Conservation (phyloP, 208 protist species). For the Porcisia deanei region DNA sequence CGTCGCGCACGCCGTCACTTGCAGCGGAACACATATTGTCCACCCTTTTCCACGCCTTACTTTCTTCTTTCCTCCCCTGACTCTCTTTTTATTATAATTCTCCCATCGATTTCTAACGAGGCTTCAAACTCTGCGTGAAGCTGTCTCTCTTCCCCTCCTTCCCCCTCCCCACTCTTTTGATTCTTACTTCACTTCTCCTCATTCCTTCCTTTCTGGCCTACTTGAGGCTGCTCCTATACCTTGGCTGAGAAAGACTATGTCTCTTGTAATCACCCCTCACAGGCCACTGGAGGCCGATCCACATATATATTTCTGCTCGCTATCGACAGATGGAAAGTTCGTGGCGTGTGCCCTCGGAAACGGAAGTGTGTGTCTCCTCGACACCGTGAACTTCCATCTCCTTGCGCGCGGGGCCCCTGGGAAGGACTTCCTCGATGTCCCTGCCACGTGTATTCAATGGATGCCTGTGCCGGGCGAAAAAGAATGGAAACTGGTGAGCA, state of each 20-base stretch:
- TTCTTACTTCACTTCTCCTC: neutral
- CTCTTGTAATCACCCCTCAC: constrained; percentile 6
- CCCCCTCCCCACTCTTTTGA: neutral
- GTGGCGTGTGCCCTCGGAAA: constrained; percentile 60
- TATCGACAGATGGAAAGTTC: constrained; percentile 58
- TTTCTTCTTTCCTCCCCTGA: neutral
- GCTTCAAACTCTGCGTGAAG: neutral
- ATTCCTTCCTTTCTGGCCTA: no score
- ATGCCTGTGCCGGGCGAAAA: constrained; percentile 14
- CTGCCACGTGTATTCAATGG: constrained; percentile 71
- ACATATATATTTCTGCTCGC: constrained; percentile 37
- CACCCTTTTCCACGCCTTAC: no score
- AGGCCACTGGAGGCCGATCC: constrained; percentile 31
- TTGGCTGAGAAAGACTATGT: constrained; percentile 1
- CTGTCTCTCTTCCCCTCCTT: neutral
- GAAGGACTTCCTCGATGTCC: constrained; percentile 43
- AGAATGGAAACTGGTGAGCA: constrained; percentile 49
- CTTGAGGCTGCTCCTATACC: neutral
- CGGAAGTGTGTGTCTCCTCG: constrained; percentile 49
- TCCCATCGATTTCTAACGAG: neutral
- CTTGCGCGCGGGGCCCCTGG: constrained; percentile 24
- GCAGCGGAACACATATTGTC: neutral
- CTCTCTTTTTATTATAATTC: no score
- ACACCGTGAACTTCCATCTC: constrained; percentile 29
- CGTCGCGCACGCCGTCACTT: neutral